Base-by-base conservation (phyloP, 352 stramenopile genomes). In the Thalassiosira hispida region DNA sequence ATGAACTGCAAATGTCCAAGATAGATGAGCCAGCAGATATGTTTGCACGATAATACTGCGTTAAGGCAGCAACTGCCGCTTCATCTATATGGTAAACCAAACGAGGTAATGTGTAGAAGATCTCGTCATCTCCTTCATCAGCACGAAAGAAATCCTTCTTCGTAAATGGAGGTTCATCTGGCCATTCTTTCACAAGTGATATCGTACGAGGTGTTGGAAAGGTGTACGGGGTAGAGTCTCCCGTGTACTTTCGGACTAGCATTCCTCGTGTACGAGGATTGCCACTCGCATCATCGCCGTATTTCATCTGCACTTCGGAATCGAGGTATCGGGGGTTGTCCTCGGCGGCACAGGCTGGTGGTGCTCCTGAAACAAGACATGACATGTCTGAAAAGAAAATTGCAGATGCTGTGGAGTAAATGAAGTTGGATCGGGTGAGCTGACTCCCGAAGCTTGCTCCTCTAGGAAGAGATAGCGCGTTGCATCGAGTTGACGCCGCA, bases 71-170 rank as follows among this genome's bases (percentile, higher is more conserved):
- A 0, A 95, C 89, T 20, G 92, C 92, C 14, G 85, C 77, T 71
- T 96, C 93, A 82, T 96, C 93, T 73, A 96, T 95, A 53, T 96
- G 93, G 63, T 95, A 95, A 1, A 95, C 90, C 14, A 96, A 78
- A 33, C 90, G 64, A 9, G 93, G 90, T 16, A 94, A 66, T n/a
- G 78, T 86, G 77, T 96, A 96, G 81, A 96, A 96, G 16, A 72
- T 79, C 23, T 71, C 71, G 86, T 96, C 93, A 64, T 90, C 84
- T 29, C 49, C 81, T 49, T 92, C 73, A 84, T 96, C 93, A 61
- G 88, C 74, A 22, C 93, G 81, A 22, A 81, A 87, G 66, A 94
- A 94, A 63, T 94, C 88, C 81, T 90, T 75, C n/a, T 77, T 66
- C 4, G 49, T 71, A 61, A 92, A 94, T 12, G 87, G 86, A 44